Evolutionary conservation across 2,329 filamentous ascomycete genomes (phyloP).

Genomic region (Epichloe aotearoae): DNA sequence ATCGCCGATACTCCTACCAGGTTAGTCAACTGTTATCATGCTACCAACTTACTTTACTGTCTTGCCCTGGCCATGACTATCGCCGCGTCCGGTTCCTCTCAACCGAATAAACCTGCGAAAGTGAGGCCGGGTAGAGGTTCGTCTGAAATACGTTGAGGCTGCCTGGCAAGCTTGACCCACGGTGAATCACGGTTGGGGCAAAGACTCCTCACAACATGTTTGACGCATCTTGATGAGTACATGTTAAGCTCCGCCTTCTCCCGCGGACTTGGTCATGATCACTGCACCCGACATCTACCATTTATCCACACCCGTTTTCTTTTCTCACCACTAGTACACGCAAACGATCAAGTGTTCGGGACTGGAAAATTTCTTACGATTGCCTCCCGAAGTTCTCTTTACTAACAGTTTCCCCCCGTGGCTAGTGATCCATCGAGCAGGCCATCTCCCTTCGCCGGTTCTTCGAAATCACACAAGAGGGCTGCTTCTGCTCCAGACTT

Average conservation of each 20-base stretch:
- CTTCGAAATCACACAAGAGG: slow-evolving; percentile 30
- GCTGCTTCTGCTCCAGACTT: slow-evolving; percentile 37
- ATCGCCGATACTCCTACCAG: neutral
- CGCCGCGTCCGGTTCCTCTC: neutral
- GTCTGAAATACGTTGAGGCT: slow-evolving; percentile 2
- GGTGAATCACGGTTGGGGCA: slow-evolving; percentile 4
- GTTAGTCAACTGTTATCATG: slow-evolving; percentile 2
- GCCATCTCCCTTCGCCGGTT: slow-evolving; percentile 7
- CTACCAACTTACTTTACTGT: neutral
- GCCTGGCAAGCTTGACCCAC: neutral
- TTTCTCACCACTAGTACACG: neutral
- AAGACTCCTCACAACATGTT: neutral
- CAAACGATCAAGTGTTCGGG: neutral
- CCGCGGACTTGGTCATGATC: neutral
- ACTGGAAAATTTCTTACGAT: neutral
- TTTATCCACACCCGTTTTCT: neutral
- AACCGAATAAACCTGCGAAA: neutral
- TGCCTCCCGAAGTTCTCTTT: neutral
- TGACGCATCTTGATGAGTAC: neutral
- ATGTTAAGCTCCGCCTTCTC: neutral
- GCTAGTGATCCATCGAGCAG: slow-evolving; percentile 10
- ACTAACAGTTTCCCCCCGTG: neutral
- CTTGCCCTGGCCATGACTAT: neutral
- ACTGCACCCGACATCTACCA: neutral
- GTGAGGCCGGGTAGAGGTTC: neutral